Evolutionary conservation across 139 green algal species (phyloP).

Genomic region (Coelastrella sp.): DNA sequence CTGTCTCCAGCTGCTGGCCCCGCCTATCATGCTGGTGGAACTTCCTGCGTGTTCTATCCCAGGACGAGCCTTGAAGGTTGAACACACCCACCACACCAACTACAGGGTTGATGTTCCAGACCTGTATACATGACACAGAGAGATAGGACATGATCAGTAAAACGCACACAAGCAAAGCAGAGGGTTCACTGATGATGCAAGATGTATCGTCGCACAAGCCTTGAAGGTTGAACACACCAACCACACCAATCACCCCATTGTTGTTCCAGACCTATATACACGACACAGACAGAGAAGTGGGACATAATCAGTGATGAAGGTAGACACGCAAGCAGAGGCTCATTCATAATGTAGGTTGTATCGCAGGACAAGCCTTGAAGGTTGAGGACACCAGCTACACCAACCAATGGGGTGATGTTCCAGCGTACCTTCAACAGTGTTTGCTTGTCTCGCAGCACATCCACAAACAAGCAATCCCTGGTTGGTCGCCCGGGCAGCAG

Average conservation of each 20-base stretch:
- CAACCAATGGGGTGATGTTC: conserved; percentile 60
- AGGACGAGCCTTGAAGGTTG: conserved; percentile 91
- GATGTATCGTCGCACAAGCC: too few species aligned
- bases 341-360: too few species aligned
- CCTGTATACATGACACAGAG: too few species aligned
- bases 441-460: conserved; percentile 84
- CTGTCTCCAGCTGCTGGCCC: conserved; percentile 44
- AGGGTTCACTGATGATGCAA: too few species aligned
- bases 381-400: conserved; percentile 65
- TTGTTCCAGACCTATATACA: too few species aligned
- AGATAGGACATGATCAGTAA: too few species aligned
- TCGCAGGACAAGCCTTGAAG: background rate
- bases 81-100: conserved; percentile 86
- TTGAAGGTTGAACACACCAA: background rate
- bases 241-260: conserved; percentile 58
- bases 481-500: conserved; percentile 90
- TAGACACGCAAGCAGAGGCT: too few species aligned
- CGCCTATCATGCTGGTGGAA: conserved; percentile 79
- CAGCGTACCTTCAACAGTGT: conserved; percentile 84
- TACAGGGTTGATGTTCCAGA: conserved; percentile 54
- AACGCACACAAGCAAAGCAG: too few species aligned
- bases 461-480: conserved; percentile 89
- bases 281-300: too few species aligned
- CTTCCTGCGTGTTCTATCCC: conserved; percentile 79
- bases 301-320: too few species aligned